Evolutionary conservation across 495 filamentous ascomycete species (phyloP).

Genomic region (Penicillium parvum): DNA sequence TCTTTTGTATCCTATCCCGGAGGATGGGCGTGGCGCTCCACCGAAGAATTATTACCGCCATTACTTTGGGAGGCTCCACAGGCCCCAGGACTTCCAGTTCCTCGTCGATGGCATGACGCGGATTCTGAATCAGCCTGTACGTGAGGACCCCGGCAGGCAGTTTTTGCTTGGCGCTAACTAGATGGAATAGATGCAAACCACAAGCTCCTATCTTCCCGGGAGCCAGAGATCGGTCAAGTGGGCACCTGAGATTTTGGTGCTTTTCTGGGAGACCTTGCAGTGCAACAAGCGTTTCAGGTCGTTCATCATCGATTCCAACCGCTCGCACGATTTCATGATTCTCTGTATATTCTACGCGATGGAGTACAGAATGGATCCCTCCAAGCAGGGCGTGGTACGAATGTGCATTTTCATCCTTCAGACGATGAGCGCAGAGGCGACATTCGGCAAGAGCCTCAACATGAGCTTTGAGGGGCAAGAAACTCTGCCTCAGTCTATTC

Average conservation of each 20-base stretch:
- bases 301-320: conserved; percentile 94
- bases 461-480: conserved; percentile 87
- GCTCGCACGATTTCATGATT: conserved; percentile 88
- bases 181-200: conserved; percentile 65
- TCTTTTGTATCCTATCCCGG: conserved; percentile 86
- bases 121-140: conserved; percentile 82
- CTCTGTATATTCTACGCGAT: conserved; percentile 89
- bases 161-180: not conserved
- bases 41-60: conserved; percentile 92
- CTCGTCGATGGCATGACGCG: conserved; percentile 93
- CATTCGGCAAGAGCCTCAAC: conserved; percentile 87
- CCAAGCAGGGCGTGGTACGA: conserved; percentile 86
- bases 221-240: conserved; percentile 77
- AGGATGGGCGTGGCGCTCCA: conserved; percentile 53
- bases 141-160: not conserved
- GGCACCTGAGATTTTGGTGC: conserved; percentile 93
- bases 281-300: conserved; percentile 97
- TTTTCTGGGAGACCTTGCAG: conserved; percentile 96
- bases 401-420: conserved; percentile 98
- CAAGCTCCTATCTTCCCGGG: conserved; percentile 82
- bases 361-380: conserved; percentile 76
- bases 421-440: conserved; percentile 88
- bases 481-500: conserved; percentile 73
- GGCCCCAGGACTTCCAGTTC: conserved; percentile 97
- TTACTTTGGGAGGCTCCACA: conserved; percentile 85